Base-by-base conservation (phyloP, 2,329 filamentous ascomycete species). In the Penicillium sp. region DNA sequence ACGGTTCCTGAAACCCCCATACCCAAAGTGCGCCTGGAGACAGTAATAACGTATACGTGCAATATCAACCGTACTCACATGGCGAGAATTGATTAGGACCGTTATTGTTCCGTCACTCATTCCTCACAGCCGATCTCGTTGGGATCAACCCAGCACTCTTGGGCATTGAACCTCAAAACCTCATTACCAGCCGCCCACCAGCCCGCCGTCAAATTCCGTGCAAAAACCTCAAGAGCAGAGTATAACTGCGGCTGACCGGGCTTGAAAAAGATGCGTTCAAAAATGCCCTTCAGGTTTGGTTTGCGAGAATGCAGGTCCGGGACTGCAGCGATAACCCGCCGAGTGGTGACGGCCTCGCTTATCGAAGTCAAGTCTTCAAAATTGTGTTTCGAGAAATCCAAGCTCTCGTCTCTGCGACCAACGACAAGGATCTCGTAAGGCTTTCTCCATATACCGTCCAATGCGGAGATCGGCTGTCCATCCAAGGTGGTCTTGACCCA, bases 301-400 rank as follows among this genome's bases (percentile, higher is more conserved):
- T 88, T 88, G n/a, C 84, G 73, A 3, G 84, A 87, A 67, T 88
- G 85, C 13, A 86, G 53, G 68, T 87, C 85, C 8, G 84, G 83
- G 9, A 86, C 84, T 7, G 77, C 83, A 29, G 80, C 76, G 53
- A 87, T 77, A 8, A 86, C 75, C 62, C 81, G 76, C 56, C 77
- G 76, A 44, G 67, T 74, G 4, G 79, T 54, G 16, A 34, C 38
- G 4, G 44, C 63, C 10, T 62, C 56, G 22, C 57, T 42, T n/a
- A 59, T 29, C 13, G 44, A 34, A 27, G 44, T 31, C 22, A 59
- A 41, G 31, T 60, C 50, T 31, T 53, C 53, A 5, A 40, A 24
- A 8, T 38, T 21, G 16, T 14, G 27, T 7, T 36, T 6, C 14
- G 34, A n/a, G 34, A n/a, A 16, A 14, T 7, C 13, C 34, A 6